A percentile compares a stretch with the other conserved stretches of the same genome.
These are phyloP conservation scores for Saxophila tyrrhenica DNA, from an alignment of 495 filamentous ascomycete genomes.

Conservation along the genomic window DNA sequence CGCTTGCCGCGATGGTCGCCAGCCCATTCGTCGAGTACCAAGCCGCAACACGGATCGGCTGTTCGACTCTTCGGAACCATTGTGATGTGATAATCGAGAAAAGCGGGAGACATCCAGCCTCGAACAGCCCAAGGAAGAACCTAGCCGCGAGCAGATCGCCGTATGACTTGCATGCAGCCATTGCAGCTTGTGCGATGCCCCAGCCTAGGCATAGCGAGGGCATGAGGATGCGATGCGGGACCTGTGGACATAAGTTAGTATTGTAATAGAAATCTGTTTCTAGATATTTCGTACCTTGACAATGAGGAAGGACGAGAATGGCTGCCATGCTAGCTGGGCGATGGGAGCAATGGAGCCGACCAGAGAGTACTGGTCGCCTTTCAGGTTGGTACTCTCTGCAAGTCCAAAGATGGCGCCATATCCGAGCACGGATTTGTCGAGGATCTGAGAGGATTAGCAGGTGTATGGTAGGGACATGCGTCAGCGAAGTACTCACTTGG, in stretches of 20 bases:
- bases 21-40: conserved; percentile 42
- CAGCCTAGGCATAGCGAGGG: conserved; percentile 44
- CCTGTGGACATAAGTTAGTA: too few relatives aligned
- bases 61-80: conserved; percentile 41
- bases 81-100: conserved; percentile 43
- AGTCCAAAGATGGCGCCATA: conserved; percentile 56
- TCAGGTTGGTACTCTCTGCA: conserved; percentile 40
- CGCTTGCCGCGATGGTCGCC: conserved; percentile 39
- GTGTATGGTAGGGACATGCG: too few relatives aligned
- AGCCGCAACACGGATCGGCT: conserved; percentile 38
- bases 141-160: conserved; percentile 40
- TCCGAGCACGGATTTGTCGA: conserved; percentile 55
- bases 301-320: conserved; percentile 52
- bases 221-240: conserved; percentile 55
- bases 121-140: conserved; percentile 47
- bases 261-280: too few relatives aligned
- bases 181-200: conserved; percentile 37
- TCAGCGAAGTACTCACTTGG: conserved; percentile 33
- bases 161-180: conserved; percentile 40
- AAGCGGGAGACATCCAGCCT: conserved; percentile 44
- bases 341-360: conserved; percentile 52
- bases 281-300: too few relatives aligned
- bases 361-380: conserved; percentile 49
- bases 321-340: conserved; percentile 56
- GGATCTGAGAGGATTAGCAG: conserved; percentile 33